Base-by-base conservation (phyloP, 2,329 filamentous ascomycete species). In the Aspergillus awamori region DNA sequence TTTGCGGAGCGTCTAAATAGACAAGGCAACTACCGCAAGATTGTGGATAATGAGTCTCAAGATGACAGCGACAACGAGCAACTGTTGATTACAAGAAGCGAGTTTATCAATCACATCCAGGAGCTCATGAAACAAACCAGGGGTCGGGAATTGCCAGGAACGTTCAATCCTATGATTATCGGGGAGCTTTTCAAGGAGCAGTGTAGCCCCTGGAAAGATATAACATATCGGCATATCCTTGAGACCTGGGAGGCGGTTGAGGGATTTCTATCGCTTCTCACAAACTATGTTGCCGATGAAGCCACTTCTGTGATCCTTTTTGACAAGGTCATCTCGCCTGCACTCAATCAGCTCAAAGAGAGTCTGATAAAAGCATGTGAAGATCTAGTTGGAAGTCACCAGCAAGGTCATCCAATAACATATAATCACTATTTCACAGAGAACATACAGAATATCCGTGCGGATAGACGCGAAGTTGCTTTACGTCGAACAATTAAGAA, bases 151-250 rank as follows among this genome's bases (percentile, higher is more conserved):
- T 73, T 90, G 0, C 84, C 85, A 0, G 86, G 87, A 0, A 85
- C 79, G 0, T 89, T 86, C 71, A 87, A 87, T 61, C 83, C 87
- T 0, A 69, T 86, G 57, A 75, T 89, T 8, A 80, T 90, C 0
- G 76, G 77, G 0, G 83, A 88, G 22, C 70, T 91, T 0, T 90
- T 90, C 68, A 75, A 75, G 20, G 81, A 87, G 49, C 86, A 90
- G 60, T 86, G 82, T 0, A 58, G 65, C 6, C 82, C 81, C 0
- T 90, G 86, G 88, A 0, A 78, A 83, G 3, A 76, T 73, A 2
- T 58, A 36, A 36, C 33, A 2, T 11, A 13, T 5, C 11, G 2
- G 5, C 33, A 36, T 36, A 36, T 36, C 5, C 33, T 36, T 36
- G 33, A 3, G 4, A 36, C 33, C 2, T 36, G 33, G 33, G 33